A percentile compares a stretch with the other conserved stretches of the same genome.
Conservation (phyloP, 306 rosid genomes). For the Clitoria ternatea region DNA sequence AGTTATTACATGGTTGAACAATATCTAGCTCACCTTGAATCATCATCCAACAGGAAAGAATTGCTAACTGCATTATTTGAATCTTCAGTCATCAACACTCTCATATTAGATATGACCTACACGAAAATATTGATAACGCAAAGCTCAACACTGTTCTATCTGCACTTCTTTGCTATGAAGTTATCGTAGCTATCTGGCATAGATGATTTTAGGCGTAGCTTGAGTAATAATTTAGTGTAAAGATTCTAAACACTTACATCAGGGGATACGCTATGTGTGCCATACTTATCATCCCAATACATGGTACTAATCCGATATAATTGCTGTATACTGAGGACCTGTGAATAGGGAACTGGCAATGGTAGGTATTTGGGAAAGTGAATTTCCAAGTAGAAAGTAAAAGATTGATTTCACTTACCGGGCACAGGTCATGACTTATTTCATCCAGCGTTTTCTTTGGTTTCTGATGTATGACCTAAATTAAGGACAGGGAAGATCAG, state of each 20-base stretch:
- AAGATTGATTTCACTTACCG: conserved; percentile 50
- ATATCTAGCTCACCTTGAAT: conserved; percentile 43
- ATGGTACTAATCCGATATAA: conserved; percentile 94
- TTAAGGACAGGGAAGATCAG: conserved; percentile 24
- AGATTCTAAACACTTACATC: conserved; percentile 69
- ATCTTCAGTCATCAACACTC: conserved; percentile 64
- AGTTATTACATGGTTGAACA: conserved; percentile 1
- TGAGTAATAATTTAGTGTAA: conserved; percentile 32
- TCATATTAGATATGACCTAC: conserved; percentile 58
- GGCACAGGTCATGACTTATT: conserved; percentile 93
- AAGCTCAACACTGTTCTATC: conserved; percentile 21
- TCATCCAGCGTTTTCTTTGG: conserved; percentile 94
- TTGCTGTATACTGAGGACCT: conserved; percentile 97
- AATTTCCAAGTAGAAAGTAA: not conserved
- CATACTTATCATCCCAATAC: conserved; percentile 84
- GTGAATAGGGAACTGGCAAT: conserved; percentile 15
- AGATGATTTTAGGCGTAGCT: conserved; percentile 33
- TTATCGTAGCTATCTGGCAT: conserved; percentile 6
- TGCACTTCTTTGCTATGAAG: not conserved
- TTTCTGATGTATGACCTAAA: conserved; percentile 96
- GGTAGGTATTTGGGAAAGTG: conserved; percentile 12
- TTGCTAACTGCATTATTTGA: conserved; percentile 59
- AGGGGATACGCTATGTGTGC: conserved; percentile 49
- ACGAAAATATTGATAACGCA: conserved; percentile 19
- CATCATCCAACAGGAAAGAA: conserved; percentile 64